Percentiles rank a stretch among this genome's conserved stretches.
phyloP scores from a whole-genome alignment of 2,329 filamentous ascomycete species.

The Calycina herbarum region DNA sequence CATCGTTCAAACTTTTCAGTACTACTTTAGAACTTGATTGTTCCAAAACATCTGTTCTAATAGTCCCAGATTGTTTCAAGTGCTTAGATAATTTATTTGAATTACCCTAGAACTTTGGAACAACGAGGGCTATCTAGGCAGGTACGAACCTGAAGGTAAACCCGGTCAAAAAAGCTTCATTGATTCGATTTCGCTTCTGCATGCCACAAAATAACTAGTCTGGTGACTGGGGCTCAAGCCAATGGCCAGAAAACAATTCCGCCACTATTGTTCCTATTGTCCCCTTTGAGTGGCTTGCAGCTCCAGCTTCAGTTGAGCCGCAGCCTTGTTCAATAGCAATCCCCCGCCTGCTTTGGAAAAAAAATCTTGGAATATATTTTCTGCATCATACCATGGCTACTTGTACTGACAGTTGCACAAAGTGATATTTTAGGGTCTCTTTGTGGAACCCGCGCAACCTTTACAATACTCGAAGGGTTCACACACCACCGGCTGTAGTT shows the following conservation, averaged over 20 bases:
- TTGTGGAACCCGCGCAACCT: neutral
- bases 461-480: neutral
- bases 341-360: neutral
- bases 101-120: too few relatives aligned
- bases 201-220: neutral
- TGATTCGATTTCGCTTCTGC: neutral
- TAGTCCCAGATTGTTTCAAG: too few relatives aligned
- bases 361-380: neutral
- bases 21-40: too few relatives aligned
- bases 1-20: too few relatives aligned
- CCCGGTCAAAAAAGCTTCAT: neutral
- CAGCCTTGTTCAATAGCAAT: neutral
- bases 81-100: too few relatives aligned
- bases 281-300: neutral
- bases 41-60: too few relatives aligned
- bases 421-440: neutral
- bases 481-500: neutral
- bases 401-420: neutral
- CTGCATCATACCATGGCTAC: neutral
- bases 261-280: neutral
- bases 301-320: neutral
- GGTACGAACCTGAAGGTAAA: too few relatives aligned
- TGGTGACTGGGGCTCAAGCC: neutral
- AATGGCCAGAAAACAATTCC: neutral
- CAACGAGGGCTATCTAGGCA: too few relatives aligned